phyloP scores from a whole-genome alignment of 75 land plant genomes.

The Sequoia sempervirens region DNA sequence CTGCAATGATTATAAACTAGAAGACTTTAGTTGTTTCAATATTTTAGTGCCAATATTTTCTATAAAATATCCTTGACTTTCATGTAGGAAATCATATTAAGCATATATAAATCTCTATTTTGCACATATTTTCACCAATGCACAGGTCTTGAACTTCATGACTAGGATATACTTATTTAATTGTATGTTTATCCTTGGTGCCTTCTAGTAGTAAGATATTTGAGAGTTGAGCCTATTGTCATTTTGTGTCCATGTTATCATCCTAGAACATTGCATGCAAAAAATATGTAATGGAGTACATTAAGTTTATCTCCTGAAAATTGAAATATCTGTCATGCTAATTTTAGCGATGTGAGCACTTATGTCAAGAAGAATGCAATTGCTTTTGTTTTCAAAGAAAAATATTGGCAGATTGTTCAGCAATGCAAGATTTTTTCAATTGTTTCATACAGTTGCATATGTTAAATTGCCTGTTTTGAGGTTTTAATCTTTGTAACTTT shows the following conservation, averaged over 20 bases:
- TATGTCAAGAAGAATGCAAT: background rate
- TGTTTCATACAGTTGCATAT: background rate
- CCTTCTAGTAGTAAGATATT: background rate
- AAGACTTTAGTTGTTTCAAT: background rate
- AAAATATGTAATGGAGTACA: background rate
- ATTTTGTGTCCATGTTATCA: background rate
- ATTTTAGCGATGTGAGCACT: background rate
- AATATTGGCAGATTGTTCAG: background rate
- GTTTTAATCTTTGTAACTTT: background rate
- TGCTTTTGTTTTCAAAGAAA: background rate
- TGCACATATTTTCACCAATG: background rate
- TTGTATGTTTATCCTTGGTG: background rate
- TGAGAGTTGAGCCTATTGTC: background rate
- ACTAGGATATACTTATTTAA: background rate
- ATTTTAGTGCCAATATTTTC: background rate
- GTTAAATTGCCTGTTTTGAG: background rate
- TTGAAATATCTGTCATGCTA: background rate
- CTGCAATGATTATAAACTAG: background rate
- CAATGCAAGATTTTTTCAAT: background rate
- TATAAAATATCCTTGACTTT: background rate
- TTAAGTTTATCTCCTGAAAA: background rate
- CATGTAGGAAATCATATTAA: background rate
- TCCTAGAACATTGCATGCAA: background rate
- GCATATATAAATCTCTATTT: background rate
- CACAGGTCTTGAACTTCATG: background rate